Conservation (phyloP, 2,329 filamentous ascomycete genomes). For the Fusarium bulbicola region DNA sequence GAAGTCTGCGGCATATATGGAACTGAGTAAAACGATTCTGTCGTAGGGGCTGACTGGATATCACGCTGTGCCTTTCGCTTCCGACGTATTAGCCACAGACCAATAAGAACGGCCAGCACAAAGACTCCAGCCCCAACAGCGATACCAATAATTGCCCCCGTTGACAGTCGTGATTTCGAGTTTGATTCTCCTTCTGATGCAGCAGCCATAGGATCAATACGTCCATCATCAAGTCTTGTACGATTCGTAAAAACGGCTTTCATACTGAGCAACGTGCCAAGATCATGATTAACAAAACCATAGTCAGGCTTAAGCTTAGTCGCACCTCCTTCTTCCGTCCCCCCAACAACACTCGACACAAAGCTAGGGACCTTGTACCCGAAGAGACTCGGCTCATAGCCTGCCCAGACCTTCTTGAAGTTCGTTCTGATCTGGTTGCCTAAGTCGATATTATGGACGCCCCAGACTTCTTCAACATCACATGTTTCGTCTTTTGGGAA, state of each 20-base stretch:
- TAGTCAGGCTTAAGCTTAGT: not conserved
- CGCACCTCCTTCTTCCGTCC: not conserved
- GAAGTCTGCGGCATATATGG: not conserved
- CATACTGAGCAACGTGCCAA: not conserved
- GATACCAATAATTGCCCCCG: not conserved
- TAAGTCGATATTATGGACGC: not conserved
- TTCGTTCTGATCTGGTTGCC: not conserved
- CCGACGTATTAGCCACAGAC: not conserved
- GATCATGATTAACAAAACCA: not conserved
- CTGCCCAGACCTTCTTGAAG: slow-evolving; percentile 4
- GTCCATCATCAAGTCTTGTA: not conserved
- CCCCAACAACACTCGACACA: not conserved
- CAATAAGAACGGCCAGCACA: not conserved
- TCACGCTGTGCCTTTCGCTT: not conserved
- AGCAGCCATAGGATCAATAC: not conserved
- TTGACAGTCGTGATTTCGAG: not conserved
- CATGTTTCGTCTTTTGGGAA: not conserved
- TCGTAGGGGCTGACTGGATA: not conserved
- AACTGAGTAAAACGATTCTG: not conserved
- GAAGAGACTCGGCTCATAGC: not conserved
- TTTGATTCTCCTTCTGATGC: not conserved
- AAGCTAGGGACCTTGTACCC: not conserved
- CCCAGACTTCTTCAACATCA: not conserved
- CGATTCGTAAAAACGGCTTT: not conserved
- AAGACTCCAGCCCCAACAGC: not conserved